Percentiles rank a stretch among this genome's conserved stretches.
These are phyloP conservation scores for Ananas comosus DNA, from an alignment of 176 grass and related monocot genomes.

Conservation along the genomic window DNA sequence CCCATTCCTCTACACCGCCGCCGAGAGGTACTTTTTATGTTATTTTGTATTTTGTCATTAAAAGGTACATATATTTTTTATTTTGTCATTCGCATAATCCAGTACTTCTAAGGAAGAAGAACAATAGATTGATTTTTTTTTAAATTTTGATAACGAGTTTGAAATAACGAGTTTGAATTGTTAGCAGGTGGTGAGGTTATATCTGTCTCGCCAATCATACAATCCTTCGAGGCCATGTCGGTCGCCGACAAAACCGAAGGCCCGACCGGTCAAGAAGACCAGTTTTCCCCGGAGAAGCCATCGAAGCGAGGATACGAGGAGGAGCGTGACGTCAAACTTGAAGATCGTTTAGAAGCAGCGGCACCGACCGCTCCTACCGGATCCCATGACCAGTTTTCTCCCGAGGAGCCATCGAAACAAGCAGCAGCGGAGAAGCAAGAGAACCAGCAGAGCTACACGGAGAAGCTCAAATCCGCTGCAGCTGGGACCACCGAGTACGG, in stretches of 20 bases:
- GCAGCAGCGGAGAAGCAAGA: slow-evolving; percentile 3
- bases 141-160: too few relatives aligned
- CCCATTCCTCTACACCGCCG: slow-evolving; percentile 27
- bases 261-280: too few relatives aligned
- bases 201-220: slow-evolving; percentile 50
- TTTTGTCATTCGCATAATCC: too few relatives aligned
- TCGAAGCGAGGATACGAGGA: too few relatives aligned
- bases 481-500: slow-evolving; percentile 46
- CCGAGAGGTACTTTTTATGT: slow-evolving; percentile 17
- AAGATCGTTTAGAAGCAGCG: background rate
- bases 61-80: too few relatives aligned
- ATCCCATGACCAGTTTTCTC: background rate
- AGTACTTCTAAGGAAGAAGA: too few relatives aligned
- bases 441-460: slow-evolving; percentile 23
- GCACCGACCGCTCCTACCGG: background rate
- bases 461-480: slow-evolving; percentile 46
- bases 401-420: slow-evolving; percentile 4
- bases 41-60: too few relatives aligned
- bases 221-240: slow-evolving; percentile 45
- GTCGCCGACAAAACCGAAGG: slow-evolving; percentile 34
- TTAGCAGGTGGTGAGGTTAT: slow-evolving; percentile 57
- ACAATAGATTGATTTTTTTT: too few relatives aligned
- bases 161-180: too few relatives aligned
- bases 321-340: slow-evolving; percentile 19
- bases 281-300: too few relatives aligned